Conservation (phyloP, 176 grass and related monocot species). For the Echinochloa phyllopogon region DNA sequence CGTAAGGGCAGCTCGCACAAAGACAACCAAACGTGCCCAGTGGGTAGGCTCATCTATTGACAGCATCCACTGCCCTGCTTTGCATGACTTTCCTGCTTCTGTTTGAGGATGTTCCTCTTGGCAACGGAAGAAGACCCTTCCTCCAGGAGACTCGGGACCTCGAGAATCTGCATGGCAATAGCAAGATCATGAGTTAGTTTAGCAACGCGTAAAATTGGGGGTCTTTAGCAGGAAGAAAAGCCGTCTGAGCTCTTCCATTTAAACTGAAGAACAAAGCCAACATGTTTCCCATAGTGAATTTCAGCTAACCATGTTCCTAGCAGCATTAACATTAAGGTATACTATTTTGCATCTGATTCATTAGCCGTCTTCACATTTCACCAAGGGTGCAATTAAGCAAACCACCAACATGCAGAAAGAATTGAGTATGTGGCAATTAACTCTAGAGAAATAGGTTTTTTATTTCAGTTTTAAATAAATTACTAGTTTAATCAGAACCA, state of each 20-base stretch:
- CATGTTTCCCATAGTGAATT: neutral
- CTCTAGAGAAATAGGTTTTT: neutral
- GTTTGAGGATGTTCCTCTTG: conserved; percentile 85
- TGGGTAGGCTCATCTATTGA: conserved; percentile 38
- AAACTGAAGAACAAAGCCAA: neutral
- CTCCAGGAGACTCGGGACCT: conserved; percentile 81
- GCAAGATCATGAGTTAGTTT: neutral
- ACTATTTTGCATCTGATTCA: neutral
- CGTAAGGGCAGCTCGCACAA: neutral
- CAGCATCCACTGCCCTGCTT: conserved; percentile 67
- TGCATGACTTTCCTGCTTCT: conserved; percentile 76
- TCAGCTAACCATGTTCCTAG: neutral
- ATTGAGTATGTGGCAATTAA: neutral
- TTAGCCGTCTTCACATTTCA: neutral
- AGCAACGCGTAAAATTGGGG: neutral
- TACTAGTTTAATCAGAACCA: conserved; percentile 10
- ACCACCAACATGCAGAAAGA: neutral
- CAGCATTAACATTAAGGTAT: neutral
- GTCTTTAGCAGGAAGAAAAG: neutral
- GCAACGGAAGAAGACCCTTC: conserved; percentile 78
- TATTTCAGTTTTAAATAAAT: neutral
- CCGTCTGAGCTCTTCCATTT: neutral
- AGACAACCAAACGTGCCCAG: conserved; percentile 6
- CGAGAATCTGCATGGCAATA: conserved; percentile 67
- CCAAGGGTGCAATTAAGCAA: neutral